A percentile compares a stretch with the other conserved stretches of the same genome.
These are phyloP conservation scores for Sporobolomyces pararoseus DNA, from an alignment of 768 basidiomycete genomes.

Conservation along the genomic window DNA sequence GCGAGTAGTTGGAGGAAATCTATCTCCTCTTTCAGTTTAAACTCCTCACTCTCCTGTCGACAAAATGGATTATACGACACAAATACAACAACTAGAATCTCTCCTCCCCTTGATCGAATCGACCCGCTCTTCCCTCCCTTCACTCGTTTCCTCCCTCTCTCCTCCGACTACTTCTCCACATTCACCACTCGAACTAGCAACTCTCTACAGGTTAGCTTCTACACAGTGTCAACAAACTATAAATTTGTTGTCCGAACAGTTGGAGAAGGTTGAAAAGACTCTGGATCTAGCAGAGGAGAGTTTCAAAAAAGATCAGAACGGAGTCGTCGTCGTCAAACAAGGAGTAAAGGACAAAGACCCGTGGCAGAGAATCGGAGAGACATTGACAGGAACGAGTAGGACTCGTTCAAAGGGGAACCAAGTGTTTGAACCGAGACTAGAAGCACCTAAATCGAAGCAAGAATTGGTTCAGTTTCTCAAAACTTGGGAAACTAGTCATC, in stretches of 20 bases:
- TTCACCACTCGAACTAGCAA: conserved; percentile 8
- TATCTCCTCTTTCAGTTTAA: not conserved
- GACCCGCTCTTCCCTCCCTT: conserved; percentile 17
- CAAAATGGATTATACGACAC: not conserved
- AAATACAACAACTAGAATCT: not conserved
- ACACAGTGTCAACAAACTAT: conserved; percentile 13
- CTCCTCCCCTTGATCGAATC: conserved; percentile 16
- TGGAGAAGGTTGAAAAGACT: conserved; percentile 2
- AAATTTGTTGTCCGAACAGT: not conserved
- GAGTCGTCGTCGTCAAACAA: conserved; percentile 14
- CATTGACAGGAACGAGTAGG: not conserved
- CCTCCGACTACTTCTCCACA: not conserved
- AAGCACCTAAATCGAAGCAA: not conserved
- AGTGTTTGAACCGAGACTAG: not conserved
- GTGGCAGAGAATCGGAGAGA: not conserved
- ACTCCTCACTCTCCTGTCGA: not conserved
- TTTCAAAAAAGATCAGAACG: not conserved
- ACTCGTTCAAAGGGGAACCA: not conserved
- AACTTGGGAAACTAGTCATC: not conserved
- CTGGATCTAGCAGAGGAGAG: not conserved
- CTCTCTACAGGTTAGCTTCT: conserved; percentile 18
- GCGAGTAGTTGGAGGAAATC: not conserved
- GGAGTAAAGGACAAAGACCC: not conserved
- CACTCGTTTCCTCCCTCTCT: conserved; percentile 3
- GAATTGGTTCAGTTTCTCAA: not conserved